phyloP scores from a whole-genome alignment of 208 protist species.

The Leishmania gerbilli region DNA sequence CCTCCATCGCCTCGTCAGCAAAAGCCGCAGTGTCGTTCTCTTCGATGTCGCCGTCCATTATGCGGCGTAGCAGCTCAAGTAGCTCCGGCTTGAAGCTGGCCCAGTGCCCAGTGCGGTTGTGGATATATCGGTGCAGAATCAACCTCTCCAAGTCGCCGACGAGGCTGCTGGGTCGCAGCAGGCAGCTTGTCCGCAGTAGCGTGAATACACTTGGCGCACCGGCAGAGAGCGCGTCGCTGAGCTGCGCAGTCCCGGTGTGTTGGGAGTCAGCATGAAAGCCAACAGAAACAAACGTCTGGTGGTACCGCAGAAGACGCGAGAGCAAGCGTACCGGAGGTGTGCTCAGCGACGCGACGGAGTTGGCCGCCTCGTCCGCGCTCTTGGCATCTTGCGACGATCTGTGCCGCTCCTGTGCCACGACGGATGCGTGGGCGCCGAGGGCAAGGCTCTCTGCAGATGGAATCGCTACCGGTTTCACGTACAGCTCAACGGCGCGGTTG shows the following conservation, averaged over 20 bases:
- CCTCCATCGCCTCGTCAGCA: neutral
- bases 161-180: slow-evolving; percentile 35
- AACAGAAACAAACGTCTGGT: slow-evolving; percentile 65
- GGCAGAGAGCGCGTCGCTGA: slow-evolving; percentile 72
- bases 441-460: slow-evolving; percentile 71
- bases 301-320: slow-evolving; percentile 55
- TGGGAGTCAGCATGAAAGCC: slow-evolving; percentile 77
- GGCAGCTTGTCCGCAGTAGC: slow-evolving; percentile 57
- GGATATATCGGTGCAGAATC: slow-evolving; percentile 79
- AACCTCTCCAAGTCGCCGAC: slow-evolving; percentile 30
- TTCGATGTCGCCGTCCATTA: slow-evolving; percentile 10
- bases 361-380: slow-evolving; percentile 1
- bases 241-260: slow-evolving; percentile 37
- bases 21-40: neutral
- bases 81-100: slow-evolving; percentile 45
- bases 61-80: slow-evolving; percentile 36
- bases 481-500: slow-evolving; percentile 99
- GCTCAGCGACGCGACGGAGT: neutral
- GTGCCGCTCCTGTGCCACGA: slow-evolving; percentile 13
- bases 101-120: slow-evolving; percentile 85
- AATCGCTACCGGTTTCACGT: slow-evolving; percentile 76
- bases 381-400: neutral
- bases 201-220: slow-evolving; percentile 89
- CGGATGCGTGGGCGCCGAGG: slow-evolving; percentile 30
- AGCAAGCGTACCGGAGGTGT: slow-evolving; percentile 25